Evolutionary conservation across 345 rosid species (phyloP), one percentile per base, ranked within the genome.

Genomic region (Arabidopsis arenosa): DNA sequence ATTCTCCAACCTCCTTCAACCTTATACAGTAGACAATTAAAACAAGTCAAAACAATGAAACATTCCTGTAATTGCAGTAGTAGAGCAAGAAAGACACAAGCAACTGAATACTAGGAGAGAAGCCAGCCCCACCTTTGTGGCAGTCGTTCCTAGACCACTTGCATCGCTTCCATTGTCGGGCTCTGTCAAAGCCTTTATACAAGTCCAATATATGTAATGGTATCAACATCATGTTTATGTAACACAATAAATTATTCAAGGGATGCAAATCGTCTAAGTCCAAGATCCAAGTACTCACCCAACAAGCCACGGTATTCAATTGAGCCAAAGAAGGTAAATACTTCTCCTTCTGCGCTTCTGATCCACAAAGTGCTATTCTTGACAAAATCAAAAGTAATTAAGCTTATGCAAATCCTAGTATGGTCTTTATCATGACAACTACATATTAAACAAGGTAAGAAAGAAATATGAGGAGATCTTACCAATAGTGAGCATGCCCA

Each of bases 401-500:
- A 10, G 56, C 43, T 62, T 30, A 70, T 12, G 33, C 8, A 60
- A 11, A 66, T 6, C 65, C 32, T 63, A 40, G 15, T 28, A 39
- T 43, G 15, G 21, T 21, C 64, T 51, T 30, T 7, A 41, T 41
- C 54, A 59, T 7, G 52, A 72, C 1, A 43, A 47, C 0, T 47
- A 18, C 23, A 47, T 35, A 18, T 7, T 30, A 72, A 76, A 64
- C 40, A 64, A 30, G 72, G 17, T 26, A 39, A 41, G 54, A 66
- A 36, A 65, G 41, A 53, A 5, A 23, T 3, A 48, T 49, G 21
- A 32, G 55, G 63, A 76, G 69, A 80, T 54, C 84, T 80, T 70
- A 92, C 98, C 96, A 51, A 96, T 93, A n/a, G 93, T 93, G 48
- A 96, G 98, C 99, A 96, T 93, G 39, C 85, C 98, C 79, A 96